Base-by-base conservation (phyloP, 495 filamentous ascomycete species). In the Neurospora sp. region DNA sequence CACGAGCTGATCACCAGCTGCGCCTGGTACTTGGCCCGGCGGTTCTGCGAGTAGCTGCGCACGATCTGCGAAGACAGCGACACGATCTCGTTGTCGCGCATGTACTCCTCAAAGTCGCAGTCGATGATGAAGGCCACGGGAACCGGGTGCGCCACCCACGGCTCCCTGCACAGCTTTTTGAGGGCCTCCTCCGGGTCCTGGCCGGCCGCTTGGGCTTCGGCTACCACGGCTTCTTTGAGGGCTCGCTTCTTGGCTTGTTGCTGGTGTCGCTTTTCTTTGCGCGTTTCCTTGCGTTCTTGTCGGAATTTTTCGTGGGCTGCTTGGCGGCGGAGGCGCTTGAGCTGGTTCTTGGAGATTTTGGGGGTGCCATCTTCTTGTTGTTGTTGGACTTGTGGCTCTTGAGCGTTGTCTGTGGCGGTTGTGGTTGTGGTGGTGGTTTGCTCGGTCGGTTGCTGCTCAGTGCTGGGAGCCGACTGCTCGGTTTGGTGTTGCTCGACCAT, bases 101-200 rank as follows among this genome's bases (percentile, higher is more conserved):
- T 99, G 76, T 95, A 84, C 12, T 92, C 87, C 75, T 99, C 93
- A 75, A 95, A 99, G 73, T 92, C 89, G 80, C 96, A 98, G 80
- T 99, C 96, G 74, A 99, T 81, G 44, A 99, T 82, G 75, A 98
- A 77, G 0, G 93, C 87, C 8, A 98, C 80, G 3, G 95, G 94
- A 8, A 94, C 82, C 3, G 72, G 75, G 11, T 74, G 87, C 84
- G 82, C 70, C 78, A 79, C 42, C 75, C 74, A 74, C 16, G 78
- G 74, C 70, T 77, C 77, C 72, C 76, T 78, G 74, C 44, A 73
- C 65, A 31, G 73, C 31, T 74, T 74, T 2, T 65, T 37, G 0
- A 65, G 22, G 27, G 48, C 48, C 2, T 59, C 48, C 12, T 75
- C 70, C 7, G 83, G 82, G 46, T 83, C 80, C 65, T 80, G 73